Conservation (phyloP, 208 protist species). For the Acanthamoeba healyi region DNA sequence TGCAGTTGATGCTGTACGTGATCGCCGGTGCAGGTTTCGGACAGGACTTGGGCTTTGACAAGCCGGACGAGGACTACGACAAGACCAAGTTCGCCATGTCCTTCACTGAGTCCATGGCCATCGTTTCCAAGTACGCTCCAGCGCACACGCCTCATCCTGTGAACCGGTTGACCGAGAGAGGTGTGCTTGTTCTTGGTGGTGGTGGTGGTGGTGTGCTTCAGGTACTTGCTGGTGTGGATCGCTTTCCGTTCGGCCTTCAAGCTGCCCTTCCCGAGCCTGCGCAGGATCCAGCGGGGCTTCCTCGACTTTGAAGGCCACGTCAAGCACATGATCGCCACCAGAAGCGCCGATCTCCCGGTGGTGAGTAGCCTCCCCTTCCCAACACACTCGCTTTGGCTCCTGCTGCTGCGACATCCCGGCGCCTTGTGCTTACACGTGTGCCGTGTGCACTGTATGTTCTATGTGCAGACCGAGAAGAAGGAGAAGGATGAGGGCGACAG, state of each 20-base stretch:
- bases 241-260: neutral
- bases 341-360: too few species aligned
- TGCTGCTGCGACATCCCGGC: too few species aligned
- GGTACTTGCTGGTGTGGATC: neutral
- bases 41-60: neutral
- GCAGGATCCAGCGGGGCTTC: neutral
- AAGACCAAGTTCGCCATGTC: neutral
- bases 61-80: neutral
- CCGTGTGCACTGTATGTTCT: too few species aligned
- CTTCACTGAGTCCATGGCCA: neutral
- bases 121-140: neutral
- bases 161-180: too few species aligned
- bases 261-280: neutral
- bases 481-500: too few species aligned
- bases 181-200: too few species aligned
- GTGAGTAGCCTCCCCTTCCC: too few species aligned
- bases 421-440: too few species aligned
- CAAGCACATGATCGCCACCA: slow-evolving; percentile 12
- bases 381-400: too few species aligned
- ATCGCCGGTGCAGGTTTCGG: slow-evolving; percentile 22
- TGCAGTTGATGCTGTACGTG: slow-evolving; percentile 6
- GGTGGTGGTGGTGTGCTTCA: too few species aligned
- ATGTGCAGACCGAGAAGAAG: too few species aligned
- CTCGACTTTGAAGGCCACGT: neutral
- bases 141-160: too few species aligned